Conservation (phyloP, 2,329 filamentous ascomycete genomes). For the Purpureocillium takamizusanense region DNA sequence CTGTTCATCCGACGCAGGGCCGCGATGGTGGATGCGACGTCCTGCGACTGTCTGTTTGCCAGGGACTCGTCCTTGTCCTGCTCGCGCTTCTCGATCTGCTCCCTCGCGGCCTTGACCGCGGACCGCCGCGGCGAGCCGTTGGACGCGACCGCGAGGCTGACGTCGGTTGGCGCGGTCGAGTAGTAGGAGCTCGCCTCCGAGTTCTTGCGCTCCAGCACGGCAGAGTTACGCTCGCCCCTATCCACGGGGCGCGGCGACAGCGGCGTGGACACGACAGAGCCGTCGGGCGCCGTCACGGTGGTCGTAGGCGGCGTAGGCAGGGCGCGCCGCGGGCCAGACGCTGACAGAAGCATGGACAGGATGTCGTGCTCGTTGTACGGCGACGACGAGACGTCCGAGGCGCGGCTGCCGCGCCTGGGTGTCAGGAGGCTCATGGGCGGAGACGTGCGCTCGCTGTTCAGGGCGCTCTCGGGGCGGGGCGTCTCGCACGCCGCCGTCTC, state of each 20-base stretch:
- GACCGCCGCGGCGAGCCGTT: constrained; percentile 14
- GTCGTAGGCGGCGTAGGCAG: constrained; percentile 20
- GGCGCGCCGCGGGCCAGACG: constrained; percentile 11
- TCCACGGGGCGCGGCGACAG: constrained; percentile 16
- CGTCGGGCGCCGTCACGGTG: constrained; percentile 15
- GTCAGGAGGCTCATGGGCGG: constrained; percentile 7
- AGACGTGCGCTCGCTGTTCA: constrained; percentile 1
- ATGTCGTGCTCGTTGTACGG: constrained; percentile 25
- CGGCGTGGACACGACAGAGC: constrained; percentile 15
- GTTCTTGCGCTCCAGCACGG: constrained; percentile 10
- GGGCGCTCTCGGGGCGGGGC: constrained; percentile 4
- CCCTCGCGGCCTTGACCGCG: constrained; percentile 5
- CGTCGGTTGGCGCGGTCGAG: constrained; percentile 1
- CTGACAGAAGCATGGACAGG: constrained; percentile 18
- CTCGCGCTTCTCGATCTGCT: constrained; percentile 15
- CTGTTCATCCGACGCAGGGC: constrained; percentile 38
- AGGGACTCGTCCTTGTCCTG: constrained; percentile 40
- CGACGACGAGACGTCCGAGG: constrained; percentile 15
- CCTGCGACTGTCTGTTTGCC: constrained; percentile 48
- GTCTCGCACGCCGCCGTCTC: constrained; percentile 8
- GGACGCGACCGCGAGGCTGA: constrained; percentile 7
- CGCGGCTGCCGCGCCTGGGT: not conserved
- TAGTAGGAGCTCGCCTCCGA: constrained; percentile 19
- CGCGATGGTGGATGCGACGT: constrained; percentile 27
- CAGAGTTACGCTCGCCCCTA: constrained; percentile 6